phyloP scores from a whole-genome alignment of 148 eudicot species.

The Spergularia marina region DNA sequence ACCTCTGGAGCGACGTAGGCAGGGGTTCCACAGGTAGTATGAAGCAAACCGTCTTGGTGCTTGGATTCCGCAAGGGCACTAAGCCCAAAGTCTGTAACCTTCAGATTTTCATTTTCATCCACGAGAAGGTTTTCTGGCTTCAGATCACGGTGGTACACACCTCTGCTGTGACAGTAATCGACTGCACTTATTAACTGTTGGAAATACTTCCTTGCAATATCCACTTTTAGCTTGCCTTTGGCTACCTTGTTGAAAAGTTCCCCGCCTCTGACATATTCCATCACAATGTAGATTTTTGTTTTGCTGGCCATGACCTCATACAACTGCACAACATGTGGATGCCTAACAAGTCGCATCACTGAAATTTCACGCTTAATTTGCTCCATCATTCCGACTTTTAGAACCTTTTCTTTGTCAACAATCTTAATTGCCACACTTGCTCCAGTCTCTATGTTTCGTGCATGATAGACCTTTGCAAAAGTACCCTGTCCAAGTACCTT shows the following conservation, averaged over 20 bases:
- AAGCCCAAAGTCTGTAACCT: slow-evolving; percentile 48
- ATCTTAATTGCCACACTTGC: slow-evolving; percentile 43
- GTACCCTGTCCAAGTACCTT: slow-evolving; percentile 51
- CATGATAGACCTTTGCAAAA: slow-evolving; percentile 52
- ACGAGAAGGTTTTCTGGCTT: slow-evolving; percentile 49
- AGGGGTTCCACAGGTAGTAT: slow-evolving; percentile 54
- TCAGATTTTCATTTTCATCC: slow-evolving; percentile 43
- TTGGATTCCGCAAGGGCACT: slow-evolving; percentile 44
- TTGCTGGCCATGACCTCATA: slow-evolving; percentile 53
- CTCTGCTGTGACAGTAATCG: slow-evolving; percentile 50
- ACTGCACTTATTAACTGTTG: slow-evolving; percentile 49
- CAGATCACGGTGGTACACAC: slow-evolving; percentile 49
- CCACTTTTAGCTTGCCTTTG: slow-evolving; percentile 43
- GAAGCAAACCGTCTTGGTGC: slow-evolving; percentile 48
- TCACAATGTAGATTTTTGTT: slow-evolving; percentile 45
- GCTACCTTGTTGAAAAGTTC: slow-evolving; percentile 46
- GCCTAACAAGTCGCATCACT: slow-evolving; percentile 47
- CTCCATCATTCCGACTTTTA: slow-evolving; percentile 45
- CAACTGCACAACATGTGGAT: slow-evolving; percentile 46
- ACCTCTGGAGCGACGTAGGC: slow-evolving; percentile 57
- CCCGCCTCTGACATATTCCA: slow-evolving; percentile 48
- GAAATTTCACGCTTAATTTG: slow-evolving; percentile 56
- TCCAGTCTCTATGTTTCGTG: slow-evolving; percentile 42
- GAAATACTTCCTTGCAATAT: slow-evolving; percentile 42
- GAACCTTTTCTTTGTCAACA: slow-evolving; percentile 42